A percentile compares a stretch with the other conserved stretches of the same genome.
These are phyloP conservation scores for Rhodotorula sp. DNA, from an alignment of 1,284 basidiomycete species.

Conservation along the genomic window DNA sequence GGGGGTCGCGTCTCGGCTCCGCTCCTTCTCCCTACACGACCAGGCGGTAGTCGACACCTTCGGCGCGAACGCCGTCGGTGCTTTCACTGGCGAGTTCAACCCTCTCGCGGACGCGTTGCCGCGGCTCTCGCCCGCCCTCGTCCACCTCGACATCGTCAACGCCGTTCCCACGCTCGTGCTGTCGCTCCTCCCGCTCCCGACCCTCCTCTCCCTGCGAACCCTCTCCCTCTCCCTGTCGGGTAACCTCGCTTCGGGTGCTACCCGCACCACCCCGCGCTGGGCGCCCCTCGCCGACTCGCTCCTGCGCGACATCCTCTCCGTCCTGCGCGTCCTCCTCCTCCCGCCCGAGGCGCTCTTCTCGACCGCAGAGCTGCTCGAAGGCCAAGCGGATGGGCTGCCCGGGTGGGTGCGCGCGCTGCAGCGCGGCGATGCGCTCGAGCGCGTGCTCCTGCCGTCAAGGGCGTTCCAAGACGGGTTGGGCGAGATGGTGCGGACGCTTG, in stretches of 20 bases:
- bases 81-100: background rate
- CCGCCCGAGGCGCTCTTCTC: background rate
- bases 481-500: background rate
- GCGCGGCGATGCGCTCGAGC: background rate
- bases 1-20: background rate
- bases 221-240: background rate
- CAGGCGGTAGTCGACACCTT: background rate
- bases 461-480: background rate
- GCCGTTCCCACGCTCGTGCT: background rate
- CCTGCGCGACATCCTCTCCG: background rate
- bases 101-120: background rate
- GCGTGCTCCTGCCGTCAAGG: background rate
- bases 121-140: background rate
- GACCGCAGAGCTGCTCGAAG: background rate
- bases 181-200: background rate
- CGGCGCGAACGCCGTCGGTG: background rate
- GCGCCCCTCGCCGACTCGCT: background rate
- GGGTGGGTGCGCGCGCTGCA: background rate
- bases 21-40: background rate
- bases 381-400: background rate
- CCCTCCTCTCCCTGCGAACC: background rate
- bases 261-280: background rate
- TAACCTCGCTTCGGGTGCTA: background rate
- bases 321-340: background rate
- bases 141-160: conserved; percentile 2